phyloP scores from a whole-genome alignment of 176 grass and related monocot species.

The Hyparrhenia diplandra region DNA sequence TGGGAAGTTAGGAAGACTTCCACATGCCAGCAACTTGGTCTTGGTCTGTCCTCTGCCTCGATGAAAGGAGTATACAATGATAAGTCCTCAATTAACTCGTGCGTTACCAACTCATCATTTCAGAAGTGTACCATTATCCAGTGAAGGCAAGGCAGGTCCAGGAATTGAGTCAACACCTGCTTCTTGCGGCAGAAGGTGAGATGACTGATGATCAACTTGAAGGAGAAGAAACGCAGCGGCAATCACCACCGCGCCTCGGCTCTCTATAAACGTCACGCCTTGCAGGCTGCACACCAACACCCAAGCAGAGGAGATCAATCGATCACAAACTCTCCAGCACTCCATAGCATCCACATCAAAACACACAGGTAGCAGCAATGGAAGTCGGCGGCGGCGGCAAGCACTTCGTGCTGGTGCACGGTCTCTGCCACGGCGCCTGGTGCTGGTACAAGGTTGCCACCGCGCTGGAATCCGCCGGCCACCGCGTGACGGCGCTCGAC shows the following conservation, averaged over 20 bases:
- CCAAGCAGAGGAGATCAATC: not conserved
- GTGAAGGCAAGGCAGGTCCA: not conserved
- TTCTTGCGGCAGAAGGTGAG: conserved; percentile 17
- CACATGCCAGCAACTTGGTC: too few species aligned
- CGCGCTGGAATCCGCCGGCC: conserved; percentile 11
- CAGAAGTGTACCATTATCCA: not conserved
- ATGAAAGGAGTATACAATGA: too few species aligned
- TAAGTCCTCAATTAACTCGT: too few species aligned
- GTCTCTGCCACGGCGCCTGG: conserved; percentile 51
- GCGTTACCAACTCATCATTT: too few species aligned
- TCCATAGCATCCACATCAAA: not conserved
- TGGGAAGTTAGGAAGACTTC: too few species aligned
- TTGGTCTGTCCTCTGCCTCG: too few species aligned
- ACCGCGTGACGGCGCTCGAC: conserved; percentile 54
- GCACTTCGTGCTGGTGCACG: conserved; percentile 50
- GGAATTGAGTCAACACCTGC: not conserved
- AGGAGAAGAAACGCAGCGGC: not conserved
- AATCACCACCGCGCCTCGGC: not conserved
- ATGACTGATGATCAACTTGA: conserved; percentile 13
- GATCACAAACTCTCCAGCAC: not conserved
- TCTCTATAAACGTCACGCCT: not conserved
- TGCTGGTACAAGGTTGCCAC: conserved; percentile 49
- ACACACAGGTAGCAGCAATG: not conserved
- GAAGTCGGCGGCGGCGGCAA: not conserved
- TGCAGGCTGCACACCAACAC: not conserved